Percentiles rank a stretch among this genome's conserved stretches.
Conservation (phyloP, 2,329 filamentous ascomycete species). For the Cladosporium sp. region DNA sequence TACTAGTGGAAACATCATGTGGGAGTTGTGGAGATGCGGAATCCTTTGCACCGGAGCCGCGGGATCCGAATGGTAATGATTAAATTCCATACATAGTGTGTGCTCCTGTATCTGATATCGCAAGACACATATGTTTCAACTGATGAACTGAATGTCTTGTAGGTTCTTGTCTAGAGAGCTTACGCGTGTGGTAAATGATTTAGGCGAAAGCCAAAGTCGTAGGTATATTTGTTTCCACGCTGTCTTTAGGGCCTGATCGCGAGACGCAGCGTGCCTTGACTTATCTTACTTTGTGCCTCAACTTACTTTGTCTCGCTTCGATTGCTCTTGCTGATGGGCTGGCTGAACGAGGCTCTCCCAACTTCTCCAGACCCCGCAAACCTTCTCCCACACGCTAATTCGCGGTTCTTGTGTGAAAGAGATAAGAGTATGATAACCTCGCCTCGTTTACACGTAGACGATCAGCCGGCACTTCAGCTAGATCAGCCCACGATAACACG, state of each 20-base stretch:
- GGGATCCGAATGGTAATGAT: not conserved
- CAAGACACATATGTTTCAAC: not conserved
- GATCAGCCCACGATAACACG: not conserved
- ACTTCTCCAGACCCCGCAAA: not conserved
- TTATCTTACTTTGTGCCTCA: not conserved
- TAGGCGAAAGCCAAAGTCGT: not conserved
- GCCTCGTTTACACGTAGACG: not conserved
- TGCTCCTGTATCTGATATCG: not conserved
- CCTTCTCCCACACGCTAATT: not conserved
- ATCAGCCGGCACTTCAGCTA: conserved; percentile 5
- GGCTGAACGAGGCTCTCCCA: not conserved
- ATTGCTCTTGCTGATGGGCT: not conserved
- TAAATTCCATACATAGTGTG: not conserved
- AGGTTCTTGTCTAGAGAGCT: not conserved
- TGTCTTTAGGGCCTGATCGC: not conserved
- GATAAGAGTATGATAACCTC: not conserved
- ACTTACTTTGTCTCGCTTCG: not conserved
- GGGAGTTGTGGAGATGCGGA: not conserved
- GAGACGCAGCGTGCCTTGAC: not conserved
- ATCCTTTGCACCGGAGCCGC: not conserved
- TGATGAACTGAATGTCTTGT: not conserved
- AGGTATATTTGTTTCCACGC: not conserved
- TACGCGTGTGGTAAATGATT: not conserved
- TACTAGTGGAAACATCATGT: not conserved
- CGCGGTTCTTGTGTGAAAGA: not conserved